phyloP scores from a whole-genome alignment of 257 asterid genomes.

The Penstemon barbatus region DNA sequence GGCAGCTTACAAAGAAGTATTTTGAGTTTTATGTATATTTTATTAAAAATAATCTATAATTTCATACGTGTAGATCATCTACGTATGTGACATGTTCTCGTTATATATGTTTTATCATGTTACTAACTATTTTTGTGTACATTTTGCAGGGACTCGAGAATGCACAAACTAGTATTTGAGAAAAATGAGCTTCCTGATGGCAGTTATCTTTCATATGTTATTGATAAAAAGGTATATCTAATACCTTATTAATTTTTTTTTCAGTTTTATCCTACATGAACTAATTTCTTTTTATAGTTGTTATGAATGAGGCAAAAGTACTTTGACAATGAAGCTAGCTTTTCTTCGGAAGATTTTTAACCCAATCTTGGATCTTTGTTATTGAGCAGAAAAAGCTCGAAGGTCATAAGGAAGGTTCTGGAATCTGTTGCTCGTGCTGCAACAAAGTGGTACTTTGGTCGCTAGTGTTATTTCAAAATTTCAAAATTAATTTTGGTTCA shows the following conservation, averaged over 20 bases:
- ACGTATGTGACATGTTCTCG: constrained; percentile 3
- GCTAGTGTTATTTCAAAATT: no score
- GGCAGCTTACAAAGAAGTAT: constrained; percentile 79
- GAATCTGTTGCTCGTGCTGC: no score
- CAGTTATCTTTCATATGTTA: no score
- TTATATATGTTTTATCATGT: constrained; percentile 18
- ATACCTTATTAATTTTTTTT: not conserved
- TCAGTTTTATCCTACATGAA: not conserved
- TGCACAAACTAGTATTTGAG: constrained; percentile 2
- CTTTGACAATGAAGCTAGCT: not conserved
- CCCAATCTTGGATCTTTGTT: no score
- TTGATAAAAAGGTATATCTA: not conserved
- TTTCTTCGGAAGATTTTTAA: no score
- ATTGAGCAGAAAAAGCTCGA: no score
- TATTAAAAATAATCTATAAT: constrained; percentile 8
- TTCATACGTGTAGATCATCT: constrained; percentile 21
- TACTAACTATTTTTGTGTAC: constrained; percentile 21
- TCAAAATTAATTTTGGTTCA: no score
- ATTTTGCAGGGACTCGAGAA: not conserved
- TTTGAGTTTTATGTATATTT: not conserved
- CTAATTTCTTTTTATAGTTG: not conserved
- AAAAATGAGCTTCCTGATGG: no score
- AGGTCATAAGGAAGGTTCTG: no score
- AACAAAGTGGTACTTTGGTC: no score
- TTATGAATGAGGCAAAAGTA: not conserved